Percentiles rank a stretch among this genome's conserved stretches.
Conservation (phyloP, 257 asterid species). For the Solanum ossicruentum region DNA sequence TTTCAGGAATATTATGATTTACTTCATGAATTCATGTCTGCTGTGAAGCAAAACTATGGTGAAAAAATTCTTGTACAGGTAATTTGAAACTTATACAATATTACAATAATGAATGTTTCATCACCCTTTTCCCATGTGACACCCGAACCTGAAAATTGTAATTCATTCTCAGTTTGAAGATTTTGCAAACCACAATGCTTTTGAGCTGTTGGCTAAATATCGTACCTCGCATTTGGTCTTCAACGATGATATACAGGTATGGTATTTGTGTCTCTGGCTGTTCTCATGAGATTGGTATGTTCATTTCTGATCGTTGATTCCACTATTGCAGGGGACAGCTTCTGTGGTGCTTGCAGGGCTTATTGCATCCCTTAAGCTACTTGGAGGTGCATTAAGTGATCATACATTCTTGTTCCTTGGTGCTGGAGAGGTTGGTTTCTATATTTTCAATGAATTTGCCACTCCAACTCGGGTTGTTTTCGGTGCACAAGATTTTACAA, state of each 20-base stretch:
- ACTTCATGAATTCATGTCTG: conserved; percentile 72
- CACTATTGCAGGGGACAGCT: conserved; percentile 69
- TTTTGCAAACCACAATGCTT: conserved; percentile 95
- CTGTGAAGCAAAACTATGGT: conserved; percentile 86
- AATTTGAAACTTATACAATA: not conserved
- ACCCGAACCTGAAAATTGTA: not conserved
- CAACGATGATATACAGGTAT: conserved; percentile 93
- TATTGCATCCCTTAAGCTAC: conserved; percentile 64
- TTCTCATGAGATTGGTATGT: not conserved
- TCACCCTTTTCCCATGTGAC: not conserved
- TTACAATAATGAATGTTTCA: not conserved
- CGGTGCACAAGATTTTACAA: not conserved
- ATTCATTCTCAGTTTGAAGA: conserved; percentile 69
- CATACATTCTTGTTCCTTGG: conserved; percentile 90
- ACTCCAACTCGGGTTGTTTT: not conserved
- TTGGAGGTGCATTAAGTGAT: conserved; percentile 74
- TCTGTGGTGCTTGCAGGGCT: conserved; percentile 95
- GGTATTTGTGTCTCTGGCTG: not conserved
- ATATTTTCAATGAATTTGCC: not conserved
- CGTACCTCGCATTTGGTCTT: conserved; percentile 82
- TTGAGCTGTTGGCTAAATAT: conserved; percentile 87
- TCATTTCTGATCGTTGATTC: not conserved
- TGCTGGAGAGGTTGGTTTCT: conserved; percentile 75
- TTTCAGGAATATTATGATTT: conserved; percentile 84
- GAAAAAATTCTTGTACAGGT: conserved; percentile 95